Evolutionary conservation across 1,284 basidiomycete genomes (phyloP).

Genomic region (Irpex sp.): DNA sequence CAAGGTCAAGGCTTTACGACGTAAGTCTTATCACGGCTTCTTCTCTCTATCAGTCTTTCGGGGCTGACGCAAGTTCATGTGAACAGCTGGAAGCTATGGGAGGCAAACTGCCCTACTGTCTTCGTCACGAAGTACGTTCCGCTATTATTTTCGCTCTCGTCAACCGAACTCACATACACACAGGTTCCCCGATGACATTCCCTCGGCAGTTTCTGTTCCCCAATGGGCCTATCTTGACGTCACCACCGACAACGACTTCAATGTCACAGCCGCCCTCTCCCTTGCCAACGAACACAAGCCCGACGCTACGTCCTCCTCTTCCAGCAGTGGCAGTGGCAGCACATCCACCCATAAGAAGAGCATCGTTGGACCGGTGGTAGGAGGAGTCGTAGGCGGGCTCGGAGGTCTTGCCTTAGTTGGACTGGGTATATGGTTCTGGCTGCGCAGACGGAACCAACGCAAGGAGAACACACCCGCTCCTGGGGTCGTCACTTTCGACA

Average conservation of each 20-base stretch:
- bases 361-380: neutral
- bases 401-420: neutral
- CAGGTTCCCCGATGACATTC: conserved; percentile 11
- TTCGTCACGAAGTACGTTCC: neutral
- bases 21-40: neutral
- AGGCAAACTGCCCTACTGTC: conserved; percentile 1
- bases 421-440: conserved; percentile 8
- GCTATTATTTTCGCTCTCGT: no score
- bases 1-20: conserved; percentile 3
- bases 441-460: neutral
- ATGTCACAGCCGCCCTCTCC: neutral
- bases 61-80: neutral
- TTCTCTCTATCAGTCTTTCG: neutral
- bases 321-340: neutral
- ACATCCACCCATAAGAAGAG: neutral
- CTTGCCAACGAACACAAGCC: neutral
- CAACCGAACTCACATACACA: no score
- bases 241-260: neutral
- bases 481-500: neutral
- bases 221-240: conserved; percentile 14
- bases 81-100: conserved; percentile 5
- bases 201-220: conserved; percentile 7
- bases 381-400: conserved; percentile 1
- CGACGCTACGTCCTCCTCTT: conserved; percentile 2
- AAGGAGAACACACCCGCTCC: neutral